Evolutionary conservation across 2,329 filamentous ascomycete species (phyloP), one percentile per base, ranked within the genome.

Genomic region (Xylariaceae sp.): DNA sequence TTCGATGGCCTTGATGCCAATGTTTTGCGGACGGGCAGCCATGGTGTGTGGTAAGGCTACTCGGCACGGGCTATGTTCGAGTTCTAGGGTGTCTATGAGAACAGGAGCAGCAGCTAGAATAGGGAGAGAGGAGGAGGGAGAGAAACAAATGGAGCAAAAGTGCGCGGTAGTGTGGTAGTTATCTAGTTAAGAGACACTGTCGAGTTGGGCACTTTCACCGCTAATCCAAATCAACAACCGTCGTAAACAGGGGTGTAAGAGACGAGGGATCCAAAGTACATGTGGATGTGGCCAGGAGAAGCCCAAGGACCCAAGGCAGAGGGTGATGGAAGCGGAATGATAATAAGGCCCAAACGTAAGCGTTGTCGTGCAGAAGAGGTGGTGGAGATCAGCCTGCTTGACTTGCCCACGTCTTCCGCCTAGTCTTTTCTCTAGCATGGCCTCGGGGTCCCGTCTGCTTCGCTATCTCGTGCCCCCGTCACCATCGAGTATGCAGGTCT

Each of bases 1-100:
- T 72, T 94, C 89, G 73, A 94, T 89, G 87, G 88, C 89, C 79
- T 94, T 93, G 71, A 94, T 91, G 81, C 89, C 89, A 73, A 94
- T 87, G 76, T 93, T 93, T 74, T 91, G 84, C 60, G 89, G 88
- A 75, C 88, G 86, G 63, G 85, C 71, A 69, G 87, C 81, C 88
- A 91, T 92, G 53, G 38, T 63, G 48, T 58, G 48, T 45, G 16
- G 34, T 55, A 45, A 48, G 51, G 33, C 46, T 51, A 17, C 49
- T 19, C 49, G 44, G 44, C 57, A 31, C 31, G 33, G 42, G 11
- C 39, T 33, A 14, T 40, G 38, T 44, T 34, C 40, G 44, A 40
- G 50, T 47, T 51, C 45, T 50, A 45, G 46, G 43, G 49, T 39
- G 31, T 36, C 33, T 42, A 48, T n/a, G 12, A 33, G 33, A 42